Base-by-base conservation (phyloP, 2,329 filamentous ascomycete species). In the Ceratocystis harringtonii region DNA sequence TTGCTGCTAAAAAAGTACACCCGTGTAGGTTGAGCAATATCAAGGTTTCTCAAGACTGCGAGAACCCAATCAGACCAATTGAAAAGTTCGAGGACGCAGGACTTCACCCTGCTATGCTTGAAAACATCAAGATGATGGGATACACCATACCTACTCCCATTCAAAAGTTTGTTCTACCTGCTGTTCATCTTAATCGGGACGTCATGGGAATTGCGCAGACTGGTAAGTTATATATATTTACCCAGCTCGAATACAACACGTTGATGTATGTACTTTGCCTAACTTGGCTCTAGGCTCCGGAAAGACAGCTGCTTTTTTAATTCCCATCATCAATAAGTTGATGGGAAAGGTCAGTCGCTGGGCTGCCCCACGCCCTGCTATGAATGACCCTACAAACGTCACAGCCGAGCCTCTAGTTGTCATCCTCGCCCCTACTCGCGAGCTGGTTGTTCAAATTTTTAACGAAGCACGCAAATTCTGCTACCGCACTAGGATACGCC, bases 281-380 rank as follows among this genome's bases (percentile, higher is more conserved):
- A 28, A 30, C 52, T 48, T 10, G 30, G 12, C n/a, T 68, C 4
- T 61, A 96, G 92, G 94, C 22, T 97, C 92, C 30, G 94, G 94
- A 63, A 99, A 99, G 79, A 99, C 94, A 0, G 92, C 89, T 0
- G 92, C 94, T 0, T 99, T 94, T 72, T 76, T 99, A 3, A 84
- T 96, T 65, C 94, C 94, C 0, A 89, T 95, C 67, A 72, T 97
- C 63, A 95, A 91, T 68, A 88, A 89, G 74, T 77, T 99, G 25
- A 96, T 97, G 90, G 94, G 94, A 30, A 97, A 97, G 77, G 90
- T 89, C 5, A 94, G 91, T 77, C 92, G 91, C 76, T 78, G 96
- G 5, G 86, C 87, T 0, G 92, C 89, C 4, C 81, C 84, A 57
- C 88, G 92, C 3, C 90, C 92, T 0, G 85, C 87, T 68, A 79